Base-by-base conservation (phyloP, 257 asterid species). In the Solanum stenotomum region DNA sequence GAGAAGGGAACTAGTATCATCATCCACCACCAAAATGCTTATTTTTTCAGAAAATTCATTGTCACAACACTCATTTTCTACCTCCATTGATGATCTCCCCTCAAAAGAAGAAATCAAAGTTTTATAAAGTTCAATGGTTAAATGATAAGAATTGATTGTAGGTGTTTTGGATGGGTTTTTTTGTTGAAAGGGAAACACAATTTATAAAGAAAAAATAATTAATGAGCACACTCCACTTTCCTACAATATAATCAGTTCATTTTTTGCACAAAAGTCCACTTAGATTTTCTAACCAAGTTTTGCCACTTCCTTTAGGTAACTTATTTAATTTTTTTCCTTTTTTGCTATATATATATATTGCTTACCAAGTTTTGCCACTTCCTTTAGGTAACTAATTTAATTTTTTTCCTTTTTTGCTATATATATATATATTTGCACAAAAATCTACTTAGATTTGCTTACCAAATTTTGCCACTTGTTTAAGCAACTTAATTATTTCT, bases 21-120 rank as follows among this genome's bases (percentile, higher is more conserved):
- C 94, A 72, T 94, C 97, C 4, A 92, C 97, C 59, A 93, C 93
- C 89, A 94, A 72, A 91, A 92, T 87, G 77, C 81, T 94, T 25
- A 89, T 83, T 7, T 88, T 44, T 81, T 44, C 38, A 4, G 3
- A 15, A 81, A 29, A 5, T 46, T 81, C 85, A 25, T 2, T 81
- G 29, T 46, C 5, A 46, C 10, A 35, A 46, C 85, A 81, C 27
- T 63, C 29, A 10, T 23, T 63, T n/a, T 63, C 71, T 23, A 23
- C 70, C 27, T 3, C 85, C 85, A 82, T 82, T 82, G 31, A 10
- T 49, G n/a, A 71, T 27, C 68, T 46, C 20, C 10, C 23, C 10
- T 16, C 29, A n/a, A 63, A 63, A 49, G 33, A 27, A 44, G 29
- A 40, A 18, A 34, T 67, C 25, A 72, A 74, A 34, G 35, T 5